Evolutionary conservation across 2,329 filamentous ascomycete species (phyloP).

Genomic region (Penicillium fuscoglaucum): DNA sequence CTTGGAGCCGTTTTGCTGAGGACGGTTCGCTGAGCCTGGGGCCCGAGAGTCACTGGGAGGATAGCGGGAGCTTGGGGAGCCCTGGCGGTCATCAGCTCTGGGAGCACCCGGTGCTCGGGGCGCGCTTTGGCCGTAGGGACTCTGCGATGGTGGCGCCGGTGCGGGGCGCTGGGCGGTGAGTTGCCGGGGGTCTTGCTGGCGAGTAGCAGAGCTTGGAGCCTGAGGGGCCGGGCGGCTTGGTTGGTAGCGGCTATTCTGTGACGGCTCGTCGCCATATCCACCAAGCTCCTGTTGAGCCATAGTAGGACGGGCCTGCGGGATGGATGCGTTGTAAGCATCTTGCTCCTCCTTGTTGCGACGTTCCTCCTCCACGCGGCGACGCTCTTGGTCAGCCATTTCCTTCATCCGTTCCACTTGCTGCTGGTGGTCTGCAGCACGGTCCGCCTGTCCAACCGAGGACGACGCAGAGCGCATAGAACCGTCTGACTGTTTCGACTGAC

Average conservation of each 20-base stretch:
- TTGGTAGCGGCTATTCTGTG: conserved; percentile 68
- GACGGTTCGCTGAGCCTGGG: conserved; percentile 44
- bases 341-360: conserved; percentile 68
- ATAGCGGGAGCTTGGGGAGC: conserved; percentile 39
- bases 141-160: conserved; percentile 61
- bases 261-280: conserved; percentile 59
- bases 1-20: conserved; percentile 49
- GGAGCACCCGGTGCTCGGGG: conserved; percentile 37
- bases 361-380: conserved; percentile 54
- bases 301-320: conserved; percentile 78
- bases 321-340: conserved; percentile 84
- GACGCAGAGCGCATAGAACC: conserved; percentile 35
- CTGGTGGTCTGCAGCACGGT: conserved; percentile 47
- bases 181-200: conserved; percentile 54
- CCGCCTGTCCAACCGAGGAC: conserved; percentile 56
- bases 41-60: conserved; percentile 36
- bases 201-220: conserved; percentile 58
- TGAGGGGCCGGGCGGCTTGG: conserved; percentile 81
- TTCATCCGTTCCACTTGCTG: conserved; percentile 48
- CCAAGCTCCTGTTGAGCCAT: conserved; percentile 89
- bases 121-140: conserved; percentile 35
- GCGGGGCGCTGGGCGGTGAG: conserved; percentile 76
- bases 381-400: conserved; percentile 60
- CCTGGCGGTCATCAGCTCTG: conserved; percentile 34
- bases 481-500: conserved; percentile 38